Percentiles rank a stretch among this genome's conserved stretches.
Evolutionary conservation across 2,329 filamentous ascomycete genomes (phyloP).

Genomic region (Fusarium sp.): DNA sequence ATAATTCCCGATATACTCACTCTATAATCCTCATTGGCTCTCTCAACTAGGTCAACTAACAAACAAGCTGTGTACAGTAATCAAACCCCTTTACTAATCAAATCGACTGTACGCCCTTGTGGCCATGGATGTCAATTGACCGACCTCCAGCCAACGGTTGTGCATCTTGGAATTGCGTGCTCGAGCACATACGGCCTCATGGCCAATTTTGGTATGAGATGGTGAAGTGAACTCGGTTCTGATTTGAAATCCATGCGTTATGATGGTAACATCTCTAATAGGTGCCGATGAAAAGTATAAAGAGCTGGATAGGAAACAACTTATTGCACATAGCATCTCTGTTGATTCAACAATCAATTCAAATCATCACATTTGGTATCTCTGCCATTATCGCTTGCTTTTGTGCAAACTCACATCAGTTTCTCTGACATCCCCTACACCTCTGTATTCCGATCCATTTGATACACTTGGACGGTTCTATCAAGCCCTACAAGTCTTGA

Average conservation of each 20-base stretch:
- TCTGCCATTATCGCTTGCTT: neutral
- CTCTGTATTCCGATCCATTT: neutral
- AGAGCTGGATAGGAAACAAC: conserved; percentile 6
- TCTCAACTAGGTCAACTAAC: neutral
- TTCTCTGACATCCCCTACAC: neutral
- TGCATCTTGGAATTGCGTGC: conserved; percentile 40
- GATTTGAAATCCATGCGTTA: conserved; percentile 45
- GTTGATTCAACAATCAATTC: neutral
- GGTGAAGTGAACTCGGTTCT: conserved; percentile 25
- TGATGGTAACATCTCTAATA: neutral
- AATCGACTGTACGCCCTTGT: conserved; percentile 30
- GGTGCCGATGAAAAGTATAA: conserved; percentile 28
- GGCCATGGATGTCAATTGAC: conserved; percentile 19
- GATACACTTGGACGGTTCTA: neutral
- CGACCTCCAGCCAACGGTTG: conserved; percentile 34
- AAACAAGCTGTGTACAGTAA: conserved; percentile 34
- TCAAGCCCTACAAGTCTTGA: conserved; percentile 5
- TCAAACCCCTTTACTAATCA: conserved; percentile 38
- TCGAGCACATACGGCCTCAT: conserved; percentile 32
- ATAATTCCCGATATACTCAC: conserved; percentile 16
- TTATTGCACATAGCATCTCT: conserved; percentile 6
- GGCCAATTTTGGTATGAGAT: conserved; percentile 21
- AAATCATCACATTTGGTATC: neutral
- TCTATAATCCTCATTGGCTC: neutral
- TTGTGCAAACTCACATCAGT: neutral